Percentiles rank a stretch among this genome's conserved stretches.
These are phyloP conservation scores for Borealophlyctis nickersoniae DNA, from an alignment of 192 early-diverging fungal genomes.

Conservation along the genomic window DNA sequence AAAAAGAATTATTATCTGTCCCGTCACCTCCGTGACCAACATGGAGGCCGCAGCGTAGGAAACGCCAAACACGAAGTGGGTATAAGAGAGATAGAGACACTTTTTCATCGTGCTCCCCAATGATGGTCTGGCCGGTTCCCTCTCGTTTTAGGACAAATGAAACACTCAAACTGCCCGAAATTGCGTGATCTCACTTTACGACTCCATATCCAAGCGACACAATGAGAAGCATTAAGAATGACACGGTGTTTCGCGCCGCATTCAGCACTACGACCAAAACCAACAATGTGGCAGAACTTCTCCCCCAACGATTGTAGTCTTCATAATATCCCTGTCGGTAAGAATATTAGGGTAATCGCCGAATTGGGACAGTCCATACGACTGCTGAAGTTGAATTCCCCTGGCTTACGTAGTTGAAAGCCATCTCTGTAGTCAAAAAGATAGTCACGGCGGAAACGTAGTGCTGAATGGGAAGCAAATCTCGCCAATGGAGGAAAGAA, in stretches of 20 bases:
- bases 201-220: constrained; percentile 96
- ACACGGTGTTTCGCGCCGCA: constrained; percentile 86
- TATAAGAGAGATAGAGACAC: constrained; percentile 68
- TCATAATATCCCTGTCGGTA: constrained; percentile 40
- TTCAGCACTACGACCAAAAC: constrained; percentile 76
- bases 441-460: constrained; percentile 81
- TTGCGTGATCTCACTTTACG: constrained; percentile 78
- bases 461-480: constrained; percentile 90
- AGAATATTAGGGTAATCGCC: too few relatives aligned
- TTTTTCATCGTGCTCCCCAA: constrained; percentile 88
- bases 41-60: constrained; percentile 82
- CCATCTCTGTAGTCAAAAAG: constrained; percentile 87
- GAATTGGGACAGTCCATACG: too few relatives aligned
- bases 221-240: constrained; percentile 95
- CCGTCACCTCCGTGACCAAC: constrained; percentile 61
- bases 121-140: constrained; percentile 74
- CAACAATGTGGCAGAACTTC: constrained; percentile 35
- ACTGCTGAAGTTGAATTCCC: too few relatives aligned
- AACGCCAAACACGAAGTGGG: constrained; percentile 86
- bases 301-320: constrained; percentile 40
- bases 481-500: constrained; percentile 77
- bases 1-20: constrained; percentile 67
- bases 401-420: constrained; percentile 79
- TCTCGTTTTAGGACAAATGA: too few relatives aligned
- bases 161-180: too few relatives aligned